phyloP scores from a whole-genome alignment of 2,329 filamentous ascomycete genomes.

The Tetracladium maxilliforme region DNA sequence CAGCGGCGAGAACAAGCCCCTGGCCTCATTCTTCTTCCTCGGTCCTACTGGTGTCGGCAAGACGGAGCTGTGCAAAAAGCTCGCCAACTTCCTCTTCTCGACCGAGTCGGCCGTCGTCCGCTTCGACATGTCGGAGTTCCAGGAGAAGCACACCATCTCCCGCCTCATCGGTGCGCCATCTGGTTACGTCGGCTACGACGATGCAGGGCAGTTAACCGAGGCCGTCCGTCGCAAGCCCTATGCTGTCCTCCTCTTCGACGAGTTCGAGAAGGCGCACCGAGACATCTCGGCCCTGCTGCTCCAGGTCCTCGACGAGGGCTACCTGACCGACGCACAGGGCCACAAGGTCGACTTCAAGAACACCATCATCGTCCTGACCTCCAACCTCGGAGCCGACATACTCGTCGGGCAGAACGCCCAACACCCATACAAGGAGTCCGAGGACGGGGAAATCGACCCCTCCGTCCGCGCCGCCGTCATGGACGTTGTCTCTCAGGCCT shows the following conservation, averaged over 20 bases:
- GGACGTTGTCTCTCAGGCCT: slow-evolving; percentile 58
- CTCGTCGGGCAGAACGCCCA: slow-evolving; percentile 61
- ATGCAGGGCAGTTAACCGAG: slow-evolving; percentile 90
- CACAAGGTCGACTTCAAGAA: slow-evolving; percentile 96
- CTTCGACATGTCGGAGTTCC: slow-evolving; percentile 97
- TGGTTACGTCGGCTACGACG: slow-evolving; percentile 92
- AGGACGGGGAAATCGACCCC: slow-evolving; percentile 55
- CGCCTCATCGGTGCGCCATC: slow-evolving; percentile 85
- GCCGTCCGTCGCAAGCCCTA: slow-evolving; percentile 91
- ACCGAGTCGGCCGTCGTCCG: slow-evolving; percentile 81
- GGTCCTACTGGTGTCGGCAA: slow-evolving; percentile 95
- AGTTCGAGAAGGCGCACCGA: slow-evolving; percentile 93
- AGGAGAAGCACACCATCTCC: slow-evolving; percentile 92
- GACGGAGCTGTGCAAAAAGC: slow-evolving; percentile 92
- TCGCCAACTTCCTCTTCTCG: slow-evolving; percentile 85
- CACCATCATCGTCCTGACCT: slow-evolving; percentile 91
- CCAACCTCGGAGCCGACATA: slow-evolving; percentile 85
- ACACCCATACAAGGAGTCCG: slow-evolving; percentile 46
- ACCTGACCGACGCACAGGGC: slow-evolving; percentile 87
- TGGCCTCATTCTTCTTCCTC: slow-evolving; percentile 95
- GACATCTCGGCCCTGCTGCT: slow-evolving; percentile 87
- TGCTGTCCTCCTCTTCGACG: slow-evolving; percentile 86
- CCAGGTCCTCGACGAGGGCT: slow-evolving; percentile 91
- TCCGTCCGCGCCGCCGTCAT: slow-evolving; percentile 70
- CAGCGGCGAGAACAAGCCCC: slow-evolving; percentile 77